Conservation (phyloP, 495 filamentous ascomycete species). For the Apiosordaria backusii region DNA sequence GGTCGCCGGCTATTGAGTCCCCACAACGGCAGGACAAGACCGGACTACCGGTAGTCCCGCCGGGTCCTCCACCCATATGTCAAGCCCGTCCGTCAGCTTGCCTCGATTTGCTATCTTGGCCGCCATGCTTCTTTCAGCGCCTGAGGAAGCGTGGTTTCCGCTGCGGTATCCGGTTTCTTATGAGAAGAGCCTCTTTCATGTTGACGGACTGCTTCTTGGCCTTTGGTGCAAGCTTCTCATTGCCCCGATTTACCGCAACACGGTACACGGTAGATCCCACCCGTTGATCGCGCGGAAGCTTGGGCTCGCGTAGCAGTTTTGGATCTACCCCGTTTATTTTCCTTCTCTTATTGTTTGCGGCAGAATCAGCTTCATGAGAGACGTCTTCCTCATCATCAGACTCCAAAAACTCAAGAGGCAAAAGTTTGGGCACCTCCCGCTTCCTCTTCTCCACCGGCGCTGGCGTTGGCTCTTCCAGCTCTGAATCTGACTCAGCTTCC, state of each 20-base stretch:
- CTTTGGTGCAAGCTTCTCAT: conserved; percentile 40
- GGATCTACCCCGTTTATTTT: conserved; percentile 31
- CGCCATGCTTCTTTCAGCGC: conserved; percentile 20
- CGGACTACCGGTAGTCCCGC: conserved; percentile 6
- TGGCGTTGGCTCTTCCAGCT: conserved; percentile 19
- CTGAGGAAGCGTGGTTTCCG: conserved; percentile 40
- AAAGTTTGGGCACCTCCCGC: conserved; percentile 35
- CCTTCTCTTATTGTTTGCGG: conserved; percentile 32
- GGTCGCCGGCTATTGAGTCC: conserved; percentile 10
- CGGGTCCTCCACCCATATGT: background rate
- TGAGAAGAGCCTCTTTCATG: conserved; percentile 37
- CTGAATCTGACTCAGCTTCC: conserved; percentile 16
- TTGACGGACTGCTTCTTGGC: conserved; percentile 29
- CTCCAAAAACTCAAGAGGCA: conserved; percentile 47
- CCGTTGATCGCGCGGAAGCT: conserved; percentile 34
- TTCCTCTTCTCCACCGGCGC: conserved; percentile 28
- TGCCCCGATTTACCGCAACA: conserved; percentile 31
- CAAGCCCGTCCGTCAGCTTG: background rate
- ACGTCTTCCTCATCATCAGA: conserved; percentile 41
- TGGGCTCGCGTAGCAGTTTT: conserved; percentile 26
- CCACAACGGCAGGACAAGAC: conserved; percentile 17
- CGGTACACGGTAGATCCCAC: conserved; percentile 43
- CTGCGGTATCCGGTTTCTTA: conserved; percentile 30
- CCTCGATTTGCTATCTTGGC: background rate
- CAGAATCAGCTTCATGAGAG: conserved; percentile 16